Evolutionary conservation across 1,284 basidiomycete species (phyloP), one percentile per base, ranked within the genome.

Genomic region (Butyriboletus regius): DNA sequence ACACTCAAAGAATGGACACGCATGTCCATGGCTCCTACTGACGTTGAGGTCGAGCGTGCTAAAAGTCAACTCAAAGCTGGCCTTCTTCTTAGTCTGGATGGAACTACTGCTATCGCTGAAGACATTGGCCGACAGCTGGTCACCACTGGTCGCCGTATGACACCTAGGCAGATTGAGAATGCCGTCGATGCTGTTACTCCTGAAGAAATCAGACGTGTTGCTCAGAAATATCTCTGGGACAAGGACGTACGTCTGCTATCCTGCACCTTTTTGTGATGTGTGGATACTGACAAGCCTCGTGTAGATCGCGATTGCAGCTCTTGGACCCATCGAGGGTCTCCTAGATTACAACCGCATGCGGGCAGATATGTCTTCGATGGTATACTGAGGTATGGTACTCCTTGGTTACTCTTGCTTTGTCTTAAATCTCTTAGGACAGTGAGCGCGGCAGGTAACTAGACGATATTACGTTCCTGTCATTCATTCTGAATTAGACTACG

Each of bases 11-110:
- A 98, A 76, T 98, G 95, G 95, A 88, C 92, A 42, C 81, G 96
- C 57, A 95, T 98, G 91, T 88, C 88, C 57, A 84, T 92, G 52
- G 79, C 82, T 20, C 93, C 94, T 26, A 85, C 85, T 15, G 75
- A 79, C 39, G 82, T 82, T 40, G 95, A 98, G 75, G 93, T 96
- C 57, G 92, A 95, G 78, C 83, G 94, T 50, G 93, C 94, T 55
- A 98, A 98, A 82, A 91, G 89, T 63, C 94, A 98, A 75, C 83
- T 98, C 64, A 98, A 98, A 79, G 94, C 95, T 45, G 88, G 85
- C 56, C 76, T 98, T 60, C 76, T 98, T 39, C 82, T 98, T 50
- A 80, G 87, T 56, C 76, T 98, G 44, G 96, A 98, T 67, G 95
- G 96, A 43, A 88, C 91, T 33, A 98, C 94, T 42, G 92, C 93